Percentiles rank a stretch among this genome's conserved stretches.
Evolutionary conservation across 257 asterid species (phyloP).

Genomic region (Salvia splendens): DNA sequence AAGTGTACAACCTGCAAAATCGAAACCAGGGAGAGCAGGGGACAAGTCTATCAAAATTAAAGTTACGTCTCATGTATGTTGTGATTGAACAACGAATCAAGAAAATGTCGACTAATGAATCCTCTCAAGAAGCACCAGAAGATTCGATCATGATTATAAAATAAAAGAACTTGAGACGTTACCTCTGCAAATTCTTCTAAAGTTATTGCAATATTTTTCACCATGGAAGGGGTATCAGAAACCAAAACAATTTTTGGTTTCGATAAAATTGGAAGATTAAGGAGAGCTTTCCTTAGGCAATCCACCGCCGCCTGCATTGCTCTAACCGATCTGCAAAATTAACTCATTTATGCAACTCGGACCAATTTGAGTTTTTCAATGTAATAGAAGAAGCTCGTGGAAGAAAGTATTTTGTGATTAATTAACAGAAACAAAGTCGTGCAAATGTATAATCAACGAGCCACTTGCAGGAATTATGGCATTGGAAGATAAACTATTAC

Average conservation of each 20-base stretch:
- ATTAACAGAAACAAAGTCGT: too few relatives aligned
- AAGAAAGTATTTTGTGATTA: too few relatives aligned
- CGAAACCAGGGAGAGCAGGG: background rate
- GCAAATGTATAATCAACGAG: background rate
- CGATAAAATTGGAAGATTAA: slow-evolving; percentile 38
- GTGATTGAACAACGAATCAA: background rate
- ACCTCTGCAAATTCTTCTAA: slow-evolving; percentile 76
- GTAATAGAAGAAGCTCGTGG: too few relatives aligned
- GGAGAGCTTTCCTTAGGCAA: slow-evolving; percentile 57
- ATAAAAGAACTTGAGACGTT: slow-evolving; percentile 34
- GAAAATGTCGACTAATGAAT: background rate
- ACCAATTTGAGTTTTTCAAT: background rate
- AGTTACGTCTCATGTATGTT: background rate
- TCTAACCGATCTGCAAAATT: slow-evolving; percentile 63
- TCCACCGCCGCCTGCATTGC: slow-evolving; percentile 72
- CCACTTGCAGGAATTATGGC: background rate
- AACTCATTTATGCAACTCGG: too few relatives aligned
- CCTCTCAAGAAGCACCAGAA: too few relatives aligned
- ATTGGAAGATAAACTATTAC: background rate
- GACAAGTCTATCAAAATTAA: too few relatives aligned
- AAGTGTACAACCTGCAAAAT: slow-evolving; percentile 74
- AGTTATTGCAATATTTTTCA: slow-evolving; percentile 57
- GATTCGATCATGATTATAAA: too few relatives aligned
- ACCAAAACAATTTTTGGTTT: slow-evolving; percentile 77
- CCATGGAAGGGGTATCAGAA: slow-evolving; percentile 80